Conservation (phyloP, 163 green algal species). For the Prototheca wickerhamii region DNA sequence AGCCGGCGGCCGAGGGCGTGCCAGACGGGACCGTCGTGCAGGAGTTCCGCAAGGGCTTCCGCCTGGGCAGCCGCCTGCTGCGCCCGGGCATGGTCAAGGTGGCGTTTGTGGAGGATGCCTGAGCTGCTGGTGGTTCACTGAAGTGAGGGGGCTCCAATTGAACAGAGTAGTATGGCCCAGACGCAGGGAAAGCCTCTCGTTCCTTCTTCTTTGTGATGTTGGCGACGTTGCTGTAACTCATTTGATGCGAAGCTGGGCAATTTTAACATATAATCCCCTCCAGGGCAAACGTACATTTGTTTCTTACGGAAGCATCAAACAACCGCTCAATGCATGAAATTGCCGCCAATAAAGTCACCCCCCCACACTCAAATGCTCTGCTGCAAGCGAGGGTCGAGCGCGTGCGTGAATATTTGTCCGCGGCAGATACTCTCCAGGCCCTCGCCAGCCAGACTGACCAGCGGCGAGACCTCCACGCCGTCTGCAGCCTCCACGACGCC, state of each 20-base stretch:
- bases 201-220: too few species aligned
- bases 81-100: constrained; percentile 95
- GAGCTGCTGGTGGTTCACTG: too few species aligned
- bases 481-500: constrained; percentile 22
- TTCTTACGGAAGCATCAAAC: too few species aligned
- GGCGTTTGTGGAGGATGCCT: constrained; percentile 15
- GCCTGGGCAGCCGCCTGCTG: constrained; percentile 71
- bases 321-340: too few species aligned
- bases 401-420: constrained; percentile 23
- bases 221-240: too few species aligned
- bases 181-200: too few species aligned
- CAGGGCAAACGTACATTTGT: too few species aligned
- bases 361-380: constrained; percentile 2
- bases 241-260: too few species aligned
- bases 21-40: constrained; percentile 81
- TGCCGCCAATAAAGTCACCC: too few species aligned
- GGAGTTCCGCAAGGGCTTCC: constrained; percentile 94
- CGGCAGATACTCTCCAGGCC: constrained; percentile 48
- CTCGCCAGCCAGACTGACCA: constrained; percentile 73
- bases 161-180: too few species aligned
- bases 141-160: too few species aligned
- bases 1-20: constrained; percentile 63
- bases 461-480: constrained; percentile 65
- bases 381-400: constrained; percentile 13
- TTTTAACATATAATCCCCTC: too few species aligned